phyloP scores from a whole-genome alignment of 2,329 filamentous ascomycete genomes.

The Neopestalotiopsis clavispora region DNA sequence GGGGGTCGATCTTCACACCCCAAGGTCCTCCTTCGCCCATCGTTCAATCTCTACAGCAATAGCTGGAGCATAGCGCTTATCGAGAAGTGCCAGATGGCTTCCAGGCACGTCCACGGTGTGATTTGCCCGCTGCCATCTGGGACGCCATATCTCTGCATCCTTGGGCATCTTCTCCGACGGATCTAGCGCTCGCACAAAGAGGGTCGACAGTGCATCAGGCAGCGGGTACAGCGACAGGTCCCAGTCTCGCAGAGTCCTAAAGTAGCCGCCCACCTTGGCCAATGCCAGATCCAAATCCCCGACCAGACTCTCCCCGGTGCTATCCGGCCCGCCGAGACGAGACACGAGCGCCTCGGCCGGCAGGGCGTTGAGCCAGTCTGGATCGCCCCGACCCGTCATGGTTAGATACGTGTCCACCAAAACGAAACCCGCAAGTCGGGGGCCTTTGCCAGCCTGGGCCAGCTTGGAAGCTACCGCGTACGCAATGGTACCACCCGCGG shows the following conservation, averaged over 20 bases:
- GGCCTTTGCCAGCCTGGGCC: neutral
- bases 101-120: slow-evolving; percentile 14
- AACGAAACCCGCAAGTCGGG: slow-evolving; percentile 13
- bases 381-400: slow-evolving; percentile 15
- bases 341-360: slow-evolving; percentile 14
- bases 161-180: slow-evolving; percentile 15
- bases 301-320: slow-evolving; percentile 14
- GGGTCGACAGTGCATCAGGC: slow-evolving; percentile 11
- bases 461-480: slow-evolving; percentile 14
- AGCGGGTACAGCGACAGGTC: slow-evolving; percentile 13
- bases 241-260: slow-evolving; percentile 16
- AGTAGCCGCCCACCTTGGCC: slow-evolving; percentile 17
- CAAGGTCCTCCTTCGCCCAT: slow-evolving; percentile 12
- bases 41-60: slow-evolving; percentile 15
- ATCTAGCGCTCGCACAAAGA: slow-evolving; percentile 12
- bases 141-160: slow-evolving; percentile 13
- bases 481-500: slow-evolving; percentile 11
- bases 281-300: slow-evolving; percentile 17
- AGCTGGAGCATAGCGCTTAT: slow-evolving; percentile 16
- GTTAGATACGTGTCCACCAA: slow-evolving; percentile 14
- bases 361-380: slow-evolving; percentile 13
- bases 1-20: neutral
- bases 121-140: slow-evolving; percentile 13
- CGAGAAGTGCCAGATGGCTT: slow-evolving; percentile 17
- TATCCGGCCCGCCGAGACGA: slow-evolving; percentile 7